A percentile compares a stretch with the other conserved stretches of the same genome.
Conservation (phyloP, 176 grass and related monocot genomes). For the Panicum miliaceum region DNA sequence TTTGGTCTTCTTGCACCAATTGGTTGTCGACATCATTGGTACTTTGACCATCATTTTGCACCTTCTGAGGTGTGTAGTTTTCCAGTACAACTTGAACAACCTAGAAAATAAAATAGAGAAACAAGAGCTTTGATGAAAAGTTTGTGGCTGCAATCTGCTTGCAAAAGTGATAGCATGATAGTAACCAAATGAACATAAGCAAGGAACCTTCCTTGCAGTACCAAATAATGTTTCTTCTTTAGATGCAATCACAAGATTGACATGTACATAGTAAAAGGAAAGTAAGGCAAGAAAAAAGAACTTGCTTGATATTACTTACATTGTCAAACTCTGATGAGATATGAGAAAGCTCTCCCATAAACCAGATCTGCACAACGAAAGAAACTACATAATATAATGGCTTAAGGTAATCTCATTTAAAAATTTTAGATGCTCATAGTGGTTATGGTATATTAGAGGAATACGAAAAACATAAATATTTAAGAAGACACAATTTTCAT, state of each 20-base stretch:
- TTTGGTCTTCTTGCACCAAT: conserved; percentile 62
- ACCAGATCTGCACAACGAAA: conserved; percentile 80
- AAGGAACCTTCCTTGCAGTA: conserved; percentile 33
- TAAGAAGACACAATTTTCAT: conserved; percentile 19
- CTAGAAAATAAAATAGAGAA: conserved; percentile 44
- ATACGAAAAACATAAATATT: conserved; percentile 27
- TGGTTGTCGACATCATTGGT: conserved; percentile 46
- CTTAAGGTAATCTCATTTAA: conserved; percentile 23
- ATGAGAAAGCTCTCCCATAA: conserved; percentile 99
- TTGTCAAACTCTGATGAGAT: conserved; percentile 92
- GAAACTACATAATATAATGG: conserved; percentile 48
- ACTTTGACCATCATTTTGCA: conserved; percentile 48
- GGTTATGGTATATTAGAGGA: neutral
- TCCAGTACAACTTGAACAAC: conserved; percentile 91
- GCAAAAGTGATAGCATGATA: conserved; percentile 29
- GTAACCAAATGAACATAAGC: conserved; percentile 25
- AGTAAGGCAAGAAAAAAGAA: conserved; percentile 19
- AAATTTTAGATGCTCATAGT: conserved; percentile 33
- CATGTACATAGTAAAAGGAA: conserved; percentile 39
- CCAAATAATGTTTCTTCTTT: conserved; percentile 40
- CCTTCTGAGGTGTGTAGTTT: conserved; percentile 70
- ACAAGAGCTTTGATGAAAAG: conserved; percentile 21
- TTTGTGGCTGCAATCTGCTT: conserved; percentile 28
- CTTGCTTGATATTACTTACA: conserved; percentile 62
- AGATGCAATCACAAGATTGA: conserved; percentile 17